These are phyloP conservation scores for Penicillium bialowiezense DNA, from an alignment of 495 filamentous ascomycete genomes.

Conservation along the genomic window DNA sequence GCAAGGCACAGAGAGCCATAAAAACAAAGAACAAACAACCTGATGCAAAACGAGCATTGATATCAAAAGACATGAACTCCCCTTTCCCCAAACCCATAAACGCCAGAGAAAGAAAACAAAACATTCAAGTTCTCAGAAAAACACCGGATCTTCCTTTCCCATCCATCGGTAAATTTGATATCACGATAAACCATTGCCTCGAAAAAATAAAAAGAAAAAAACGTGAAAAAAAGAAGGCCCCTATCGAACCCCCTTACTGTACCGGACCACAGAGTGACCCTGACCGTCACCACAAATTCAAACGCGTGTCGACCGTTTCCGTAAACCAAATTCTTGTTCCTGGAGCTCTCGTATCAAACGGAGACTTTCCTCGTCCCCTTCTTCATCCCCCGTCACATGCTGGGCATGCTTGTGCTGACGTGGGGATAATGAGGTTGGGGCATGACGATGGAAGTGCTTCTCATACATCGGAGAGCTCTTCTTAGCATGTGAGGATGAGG, in stretches of 20 bases:
- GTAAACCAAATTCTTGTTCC: slow-evolving; percentile 57
- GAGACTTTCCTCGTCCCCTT: slow-evolving; percentile 52
- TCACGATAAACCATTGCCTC: slow-evolving; percentile 3
- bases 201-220: not conserved
- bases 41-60: slow-evolving; percentile 7
- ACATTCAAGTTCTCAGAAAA: not conserved
- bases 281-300: not conserved
- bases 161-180: slow-evolving; percentile 6
- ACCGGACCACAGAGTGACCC: not conserved
- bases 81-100: slow-evolving; percentile 2
- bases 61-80: slow-evolving; percentile 7
- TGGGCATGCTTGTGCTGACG: slow-evolving; percentile 32
- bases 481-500: slow-evolving; percentile 44
- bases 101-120: slow-evolving; percentile 2
- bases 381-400: slow-evolving; percentile 27
- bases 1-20: not conserved
- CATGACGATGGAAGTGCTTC: slow-evolving; percentile 29
- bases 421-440: slow-evolving; percentile 30
- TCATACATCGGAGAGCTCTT: slow-evolving; percentile 42
- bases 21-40: not conserved
- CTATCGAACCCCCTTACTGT: not conserved
- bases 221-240: not conserved
- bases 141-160: slow-evolving; percentile 4
- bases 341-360: slow-evolving; percentile 56
- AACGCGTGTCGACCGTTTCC: slow-evolving; percentile 35